Base-by-base conservation (phyloP, 208 protist species). In the Zelonia costaricensis region DNA sequence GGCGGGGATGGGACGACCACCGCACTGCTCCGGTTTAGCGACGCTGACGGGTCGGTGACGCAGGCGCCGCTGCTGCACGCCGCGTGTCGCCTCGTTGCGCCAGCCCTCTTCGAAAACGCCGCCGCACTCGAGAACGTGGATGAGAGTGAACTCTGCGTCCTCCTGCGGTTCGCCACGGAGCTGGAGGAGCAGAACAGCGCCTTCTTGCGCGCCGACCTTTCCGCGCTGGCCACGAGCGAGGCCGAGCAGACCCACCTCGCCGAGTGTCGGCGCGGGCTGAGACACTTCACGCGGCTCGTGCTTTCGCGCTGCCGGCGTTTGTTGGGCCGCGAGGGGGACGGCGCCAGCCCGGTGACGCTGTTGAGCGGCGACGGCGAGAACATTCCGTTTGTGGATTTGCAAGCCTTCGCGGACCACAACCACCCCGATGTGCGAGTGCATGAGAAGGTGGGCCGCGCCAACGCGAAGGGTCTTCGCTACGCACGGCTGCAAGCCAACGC, bases 401-500 rank as follows among this genome's bases (percentile, higher is more conserved):
- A 95, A 54, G 22, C 76, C 22, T 72, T 82, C 39, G 52, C 82
- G 1, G 89, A 95, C 43, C 55, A 69, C 27, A 59, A 71, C 18
- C 76, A 91, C 47, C 84, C 80, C 7, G 57, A 66, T 9, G 78
- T 82, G 28, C 66, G 82, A 13, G 68, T 95, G 22, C 89, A 95
- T 67, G 69, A 78, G 46, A 84, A 85, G 35, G 67, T 95, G 10
- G 86, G 86, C 47, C 78, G 76, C 45, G 57, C 75, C 2, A 85
- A 88, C 61, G 86, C 86, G 28, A 84, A 86, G 57, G 89, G 89
- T 0, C 56, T 93, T 27, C 83, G 89, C 8, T 74, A 72, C 30
- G 83, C 76, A 0, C 52, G 46, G 5, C 66, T 95, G 36, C 58
- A 72, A n/a, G 45, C 84, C 4, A 36, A 52, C 16, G 48, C 70